Conservation (phyloP, 441 rosid genomes). For the Bocquillonia castaneifolia region DNA sequence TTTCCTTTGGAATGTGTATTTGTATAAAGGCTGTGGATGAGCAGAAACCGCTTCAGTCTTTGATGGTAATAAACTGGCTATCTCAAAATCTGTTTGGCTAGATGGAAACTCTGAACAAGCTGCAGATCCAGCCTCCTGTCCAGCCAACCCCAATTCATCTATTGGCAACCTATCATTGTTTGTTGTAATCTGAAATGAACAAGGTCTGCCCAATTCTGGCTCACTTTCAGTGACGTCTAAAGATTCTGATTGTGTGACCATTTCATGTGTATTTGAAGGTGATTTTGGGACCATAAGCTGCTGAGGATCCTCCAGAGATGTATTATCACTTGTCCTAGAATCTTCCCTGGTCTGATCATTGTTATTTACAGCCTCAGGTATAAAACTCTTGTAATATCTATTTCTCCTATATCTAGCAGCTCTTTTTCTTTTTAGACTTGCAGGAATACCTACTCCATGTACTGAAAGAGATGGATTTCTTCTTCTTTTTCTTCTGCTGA, state of each 20-base stretch:
- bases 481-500: constrained; percentile 3
- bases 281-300: constrained; percentile 17
- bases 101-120: constrained; percentile 31
- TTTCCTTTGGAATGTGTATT: constrained; percentile 81
- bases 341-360: constrained; percentile 24
- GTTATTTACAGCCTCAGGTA: constrained; percentile 24
- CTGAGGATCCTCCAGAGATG: constrained; percentile 23
- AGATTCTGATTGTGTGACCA: constrained; percentile 16
- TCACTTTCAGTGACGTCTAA: constrained; percentile 21
- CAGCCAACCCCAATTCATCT: constrained; percentile 26
- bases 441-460: constrained; percentile 17
- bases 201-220: constrained; percentile 19
- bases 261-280: constrained; percentile 24
- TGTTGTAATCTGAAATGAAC: constrained; percentile 17
- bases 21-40: constrained; percentile 43
- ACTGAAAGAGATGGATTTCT: constrained; percentile 34
- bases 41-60: constrained; percentile 32
- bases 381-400: constrained; percentile 22
- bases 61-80: constrained; percentile 16
- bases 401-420: constrained; percentile 33
- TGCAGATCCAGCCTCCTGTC: constrained; percentile 31
- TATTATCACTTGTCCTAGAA: constrained; percentile 21
- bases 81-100: constrained; percentile 25
- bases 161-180: constrained; percentile 19
- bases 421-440: constrained; percentile 38